Conservation (phyloP, 2,329 filamentous ascomycete genomes). For the Lecanicillium sp. region DNA sequence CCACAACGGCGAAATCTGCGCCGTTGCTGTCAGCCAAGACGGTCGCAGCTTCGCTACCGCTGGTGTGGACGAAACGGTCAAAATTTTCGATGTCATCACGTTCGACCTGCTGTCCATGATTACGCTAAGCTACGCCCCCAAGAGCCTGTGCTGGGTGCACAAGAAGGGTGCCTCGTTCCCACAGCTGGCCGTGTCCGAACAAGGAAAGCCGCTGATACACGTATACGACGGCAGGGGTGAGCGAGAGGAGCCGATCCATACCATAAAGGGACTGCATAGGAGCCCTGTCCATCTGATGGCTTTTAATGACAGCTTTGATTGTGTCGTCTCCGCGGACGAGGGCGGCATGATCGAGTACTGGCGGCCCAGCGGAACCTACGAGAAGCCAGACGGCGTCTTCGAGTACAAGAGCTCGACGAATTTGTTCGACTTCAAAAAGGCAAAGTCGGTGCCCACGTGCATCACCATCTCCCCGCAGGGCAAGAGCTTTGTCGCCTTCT, state of each 20-base stretch:
- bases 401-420: conserved; percentile 90
- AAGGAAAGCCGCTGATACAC: conserved; percentile 63
- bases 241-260: conserved; percentile 67
- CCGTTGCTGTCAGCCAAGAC: conserved; percentile 80
- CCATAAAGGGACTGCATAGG: conserved; percentile 72
- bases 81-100: conserved; percentile 76
- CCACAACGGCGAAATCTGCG: conserved; percentile 76
- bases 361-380: conserved; percentile 72
- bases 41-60: conserved; percentile 90
- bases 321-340: conserved; percentile 83
- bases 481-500: conserved; percentile 80
- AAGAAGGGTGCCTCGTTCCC: conserved; percentile 81
- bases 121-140: conserved; percentile 67
- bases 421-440: conserved; percentile 95
- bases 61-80: conserved; percentile 70
- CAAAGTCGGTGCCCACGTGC: conserved; percentile 76
- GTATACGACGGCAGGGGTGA: conserved; percentile 90
- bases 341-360: conserved; percentile 97
- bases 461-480: conserved; percentile 83
- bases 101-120: conserved; percentile 85
- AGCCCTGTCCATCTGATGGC: conserved; percentile 76
- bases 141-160: conserved; percentile 88
- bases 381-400: conserved; percentile 89
- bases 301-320: conserved; percentile 85
- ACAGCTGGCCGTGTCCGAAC: conserved; percentile 75